Percentiles rank a stretch among this genome's conserved stretches.
These are phyloP conservation scores for Draba incana DNA, from an alignment of 345 rosid species.

Conservation along the genomic window DNA sequence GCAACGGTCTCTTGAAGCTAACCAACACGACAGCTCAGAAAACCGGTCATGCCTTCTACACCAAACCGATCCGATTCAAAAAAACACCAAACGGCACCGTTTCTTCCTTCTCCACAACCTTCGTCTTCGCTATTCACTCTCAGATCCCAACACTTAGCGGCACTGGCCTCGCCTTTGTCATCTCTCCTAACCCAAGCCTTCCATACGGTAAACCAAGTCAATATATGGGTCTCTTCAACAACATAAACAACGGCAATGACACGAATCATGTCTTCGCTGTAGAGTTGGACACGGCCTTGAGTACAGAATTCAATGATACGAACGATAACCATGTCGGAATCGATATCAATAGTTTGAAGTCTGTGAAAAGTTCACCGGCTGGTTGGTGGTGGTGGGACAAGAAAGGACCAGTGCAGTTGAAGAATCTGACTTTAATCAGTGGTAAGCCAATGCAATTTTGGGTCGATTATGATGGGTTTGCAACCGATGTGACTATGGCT, in stretches of 20 bases:
- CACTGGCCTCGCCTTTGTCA: constrained; percentile 82
- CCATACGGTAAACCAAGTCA: constrained; percentile 60
- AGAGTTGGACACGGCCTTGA: constrained; percentile 77
- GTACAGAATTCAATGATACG: constrained; percentile 71
- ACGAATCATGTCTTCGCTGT: constrained; percentile 71
- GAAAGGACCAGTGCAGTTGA: constrained; percentile 26
- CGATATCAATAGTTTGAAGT: constrained; percentile 65
- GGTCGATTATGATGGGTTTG: constrained; percentile 73
- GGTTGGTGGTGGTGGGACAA: constrained; percentile 46
- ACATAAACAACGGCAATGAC: constrained; percentile 55
- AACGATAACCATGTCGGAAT: constrained; percentile 86
- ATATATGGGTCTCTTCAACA: constrained; percentile 72
- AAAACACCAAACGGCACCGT: constrained; percentile 48
- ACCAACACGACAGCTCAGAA: constrained; percentile 58
- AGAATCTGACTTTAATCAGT: constrained; percentile 59
- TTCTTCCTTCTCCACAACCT: constrained; percentile 76
- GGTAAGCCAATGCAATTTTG: constrained; percentile 69
- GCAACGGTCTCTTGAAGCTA: constrained; percentile 60
- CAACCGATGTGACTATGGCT: constrained; percentile 63
- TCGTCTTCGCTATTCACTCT: constrained; percentile 70
- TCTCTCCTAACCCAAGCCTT: constrained; percentile 54
- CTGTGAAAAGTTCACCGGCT: constrained; percentile 52
- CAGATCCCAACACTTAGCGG: constrained; percentile 75
- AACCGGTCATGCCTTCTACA: constrained; percentile 75
- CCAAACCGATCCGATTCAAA: constrained; percentile 65